Base-by-base conservation (phyloP, 2,329 filamentous ascomycete genomes). In the Aureobasidium sp. region DNA sequence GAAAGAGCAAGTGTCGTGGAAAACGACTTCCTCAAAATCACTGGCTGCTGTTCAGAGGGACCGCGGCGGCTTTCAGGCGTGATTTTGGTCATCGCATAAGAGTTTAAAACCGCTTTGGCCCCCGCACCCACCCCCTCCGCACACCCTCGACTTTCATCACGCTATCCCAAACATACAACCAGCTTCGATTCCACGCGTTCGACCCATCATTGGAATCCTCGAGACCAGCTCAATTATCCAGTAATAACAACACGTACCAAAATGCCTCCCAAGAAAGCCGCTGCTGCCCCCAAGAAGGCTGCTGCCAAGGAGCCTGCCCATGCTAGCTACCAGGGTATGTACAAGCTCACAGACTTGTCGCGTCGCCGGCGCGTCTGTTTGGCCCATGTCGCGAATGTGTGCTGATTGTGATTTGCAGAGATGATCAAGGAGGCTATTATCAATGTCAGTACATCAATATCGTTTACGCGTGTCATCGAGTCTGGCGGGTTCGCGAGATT, bases 401-500 rank as follows among this genome's bases (percentile, higher is more conserved):
- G 73, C 81, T 84, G 78, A 85, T 80, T 68, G 61, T 68, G 66
- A 67, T 47, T 70, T 72, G 72, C 74, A 87, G 85, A 86, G 76
- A 87, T 88, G 85, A 86, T 88, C 76, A 87, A 86, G 77, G 85
- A 88, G 75, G 85, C 85, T 68, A 85, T 88, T 73, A 75, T 87
- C 71, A 83, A 82, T 76, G 85, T 88, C 76, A 85, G 85, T 87
- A 73, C 71, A 81, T 77, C 67, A 67, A 68, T n/a, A 51, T 50
- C 63, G 32, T 59, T 21, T 27, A 61, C 60, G 59, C 63, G 63
- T 62, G 37, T 37, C 2, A 27, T 37, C 44, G 34, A 49, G 48
- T 21, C 32, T 30, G 45, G 39, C 45, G 48, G 34, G 9, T 50
- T 50, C 27, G 57, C 57, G 57, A 50, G 27, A 11, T 42, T 27